Evolutionary conservation across 257 asterid genomes (phyloP), one percentile per base, ranked within the genome.

Genomic region (Solanum piurae): DNA sequence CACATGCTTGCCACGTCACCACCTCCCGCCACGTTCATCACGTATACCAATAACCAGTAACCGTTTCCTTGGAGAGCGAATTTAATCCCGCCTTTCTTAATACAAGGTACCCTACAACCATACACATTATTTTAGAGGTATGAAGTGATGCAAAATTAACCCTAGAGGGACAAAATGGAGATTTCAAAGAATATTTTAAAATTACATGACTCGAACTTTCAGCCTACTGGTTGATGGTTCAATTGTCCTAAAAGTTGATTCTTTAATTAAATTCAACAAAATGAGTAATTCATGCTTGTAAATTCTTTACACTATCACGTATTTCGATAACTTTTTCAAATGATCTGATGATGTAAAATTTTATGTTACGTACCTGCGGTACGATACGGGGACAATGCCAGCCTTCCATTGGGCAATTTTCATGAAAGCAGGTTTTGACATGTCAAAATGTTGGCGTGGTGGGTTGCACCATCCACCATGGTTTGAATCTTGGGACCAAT

Each of bases 381-480:
- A 95, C 88, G 44, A 25, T 72, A 94, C 93, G 14, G 98, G 98
- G 12, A 95, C 96, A 37, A 95, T 95, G 86, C 98, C 98, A 29
- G 92, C 98, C 58, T 91, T 93, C 94, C 94, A 95, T 29, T 94
- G 93, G 7, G 98, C 98, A 27, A 95, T 95, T 92, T 93, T 94
- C 93, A 89, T 92, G 92, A 95, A 95, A 23, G 98, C 95, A 3
- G 98, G 98, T 71, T 94, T 94, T 25, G 98, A 87, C 98, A 95
- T 95, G 87, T 95, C 98, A 83, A 95, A 95, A 86, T 94, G 98
- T 38, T 89, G 87, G 1, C 98, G 95, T 68, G 98, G 98, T 0
- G 98, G 98, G 91, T 95, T 95, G 94, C 98, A 95, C 98, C 98
- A 95, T 6, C 98, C 98, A 8, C 98, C 98, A 60, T 94, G 86